Evolutionary conservation across 2,329 filamentous ascomycete genomes (phyloP), one percentile per base, ranked within the genome.

Genomic region (Zasmidium angulare): DNA sequence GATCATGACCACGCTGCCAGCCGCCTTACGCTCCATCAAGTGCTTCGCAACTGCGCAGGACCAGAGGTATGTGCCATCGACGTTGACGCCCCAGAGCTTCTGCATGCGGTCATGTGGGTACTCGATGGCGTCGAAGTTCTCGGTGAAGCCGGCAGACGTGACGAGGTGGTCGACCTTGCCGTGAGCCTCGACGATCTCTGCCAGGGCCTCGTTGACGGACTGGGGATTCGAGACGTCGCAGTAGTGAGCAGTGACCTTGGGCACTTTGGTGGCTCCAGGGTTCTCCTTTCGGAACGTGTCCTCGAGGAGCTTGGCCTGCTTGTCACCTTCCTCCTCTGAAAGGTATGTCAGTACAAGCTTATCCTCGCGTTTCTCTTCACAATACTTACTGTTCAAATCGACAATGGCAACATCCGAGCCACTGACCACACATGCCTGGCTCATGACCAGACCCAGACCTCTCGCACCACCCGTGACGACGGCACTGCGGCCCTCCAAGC

Each of bases 121-220:
- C 67, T 88, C 87, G 70, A 93, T 89, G 50, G 93, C 93, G 70
- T 96, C 89, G 72, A 92, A 96, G 80, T 97, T 97, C 80, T 97
- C 93, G 14, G 91, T 95, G 79, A 98, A 96, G 49, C 93, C 93
- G 52, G 93, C 93, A n/a, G 91, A 96, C 23, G 93, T 97, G 69
- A 98, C 93, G 23, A 98, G 84, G 76, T 91, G 88, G 78, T 96
- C 92, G 68, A 97, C 91, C 75, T 89, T 89, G 76, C 88, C 88
- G 74, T 96, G 93, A 60, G 82, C 76, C 3, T 48, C 53, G 53
- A 93, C 73, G 66, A 93, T 84, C 61, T 91, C 88, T 40, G 81
- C 79, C 66, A 97, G 82, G 68, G 89, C 89, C 29, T 80, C 76
- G 59, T 89, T 87, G 63, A 97, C 93, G 6, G 90, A 93, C 51